phyloP scores from a whole-genome alignment of 2,329 filamentous ascomycete genomes.

The Cladosporium sp. region DNA sequence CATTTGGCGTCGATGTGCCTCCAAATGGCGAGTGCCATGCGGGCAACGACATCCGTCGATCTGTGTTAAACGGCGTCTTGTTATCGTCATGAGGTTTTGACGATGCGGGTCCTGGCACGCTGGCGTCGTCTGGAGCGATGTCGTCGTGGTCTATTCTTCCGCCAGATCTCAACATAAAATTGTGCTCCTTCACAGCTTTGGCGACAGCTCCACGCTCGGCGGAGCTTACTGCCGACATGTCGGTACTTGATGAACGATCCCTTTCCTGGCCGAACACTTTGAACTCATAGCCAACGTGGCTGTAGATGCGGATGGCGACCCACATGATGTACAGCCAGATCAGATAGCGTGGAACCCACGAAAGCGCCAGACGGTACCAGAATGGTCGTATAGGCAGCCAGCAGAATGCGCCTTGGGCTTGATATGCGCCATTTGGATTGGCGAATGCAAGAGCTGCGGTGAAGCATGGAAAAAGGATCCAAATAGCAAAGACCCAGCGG shows the following conservation, averaged over 20 bases:
- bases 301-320: constrained; percentile 66
- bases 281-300: constrained; percentile 55
- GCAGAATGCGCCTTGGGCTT: constrained; percentile 64
- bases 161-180: neutral
- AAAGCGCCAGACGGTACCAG: constrained; percentile 66
- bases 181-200: neutral
- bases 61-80: constrained; percentile 3
- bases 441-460: constrained; percentile 63
- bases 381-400: constrained; percentile 62
- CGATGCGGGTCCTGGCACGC: neutral
- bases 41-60: constrained; percentile 21
- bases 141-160: constrained; percentile 13
- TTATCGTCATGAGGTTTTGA: neutral
- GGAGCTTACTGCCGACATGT: constrained; percentile 3
- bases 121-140: constrained; percentile 24
- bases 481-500: constrained; percentile 54
- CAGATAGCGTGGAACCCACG: constrained; percentile 70
- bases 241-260: constrained; percentile 15
- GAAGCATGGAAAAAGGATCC: constrained; percentile 55
- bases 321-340: constrained; percentile 61
- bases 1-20: neutral
- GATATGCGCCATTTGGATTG: constrained; percentile 52
- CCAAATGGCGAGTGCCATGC: constrained; percentile 20
- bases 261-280: constrained; percentile 33
- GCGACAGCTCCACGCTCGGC: constrained; percentile 2